Percentiles rank a stretch among this genome's conserved stretches.
These are phyloP conservation scores for Erigeron philadelphicus DNA, from an alignment of 140 eudicot genomes.

Conservation along the genomic window DNA sequence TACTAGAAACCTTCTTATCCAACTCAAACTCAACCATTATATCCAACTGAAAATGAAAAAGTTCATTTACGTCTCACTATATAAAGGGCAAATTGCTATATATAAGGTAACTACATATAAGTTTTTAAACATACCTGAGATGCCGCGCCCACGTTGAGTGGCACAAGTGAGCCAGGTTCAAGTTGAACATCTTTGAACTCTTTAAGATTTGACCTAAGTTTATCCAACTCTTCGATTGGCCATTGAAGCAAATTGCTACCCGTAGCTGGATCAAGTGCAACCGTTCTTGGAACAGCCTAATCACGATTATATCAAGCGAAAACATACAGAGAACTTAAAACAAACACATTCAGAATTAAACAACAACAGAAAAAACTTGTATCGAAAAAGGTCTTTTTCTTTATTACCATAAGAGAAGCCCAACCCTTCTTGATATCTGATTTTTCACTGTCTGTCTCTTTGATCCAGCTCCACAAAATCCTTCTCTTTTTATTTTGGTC, in stretches of 20 bases:
- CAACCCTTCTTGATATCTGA: constrained; percentile 69
- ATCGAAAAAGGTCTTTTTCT: background rate
- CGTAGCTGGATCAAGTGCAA: constrained; percentile 54
- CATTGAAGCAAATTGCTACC: constrained; percentile 65
- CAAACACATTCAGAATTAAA: background rate
- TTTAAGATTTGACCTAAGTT: constrained; percentile 40
- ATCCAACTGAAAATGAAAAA: constrained; percentile 47
- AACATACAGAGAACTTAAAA: background rate
- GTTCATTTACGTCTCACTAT: background rate
- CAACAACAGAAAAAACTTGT: background rate
- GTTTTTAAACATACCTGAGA: constrained; percentile 42
- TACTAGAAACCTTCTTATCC: constrained; percentile 39
- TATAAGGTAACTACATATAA: no score
- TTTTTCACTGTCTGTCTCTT: constrained; percentile 56
- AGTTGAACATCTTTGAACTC: constrained; percentile 45
- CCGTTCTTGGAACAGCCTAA: constrained; percentile 78
- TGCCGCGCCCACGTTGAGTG: constrained; percentile 52
- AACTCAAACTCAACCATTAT: constrained; percentile 71
- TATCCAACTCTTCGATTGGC: constrained; percentile 87
- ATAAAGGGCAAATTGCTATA: no score
- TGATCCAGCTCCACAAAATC: constrained; percentile 79
- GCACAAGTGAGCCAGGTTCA: constrained; percentile 54
- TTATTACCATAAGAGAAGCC: constrained; percentile 68
- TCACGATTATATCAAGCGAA: background rate
- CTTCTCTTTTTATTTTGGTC: constrained; percentile 65